Evolutionary conservation across 208 protist genomes (phyloP).

Genomic region (Naegleria lovaniensis): DNA sequence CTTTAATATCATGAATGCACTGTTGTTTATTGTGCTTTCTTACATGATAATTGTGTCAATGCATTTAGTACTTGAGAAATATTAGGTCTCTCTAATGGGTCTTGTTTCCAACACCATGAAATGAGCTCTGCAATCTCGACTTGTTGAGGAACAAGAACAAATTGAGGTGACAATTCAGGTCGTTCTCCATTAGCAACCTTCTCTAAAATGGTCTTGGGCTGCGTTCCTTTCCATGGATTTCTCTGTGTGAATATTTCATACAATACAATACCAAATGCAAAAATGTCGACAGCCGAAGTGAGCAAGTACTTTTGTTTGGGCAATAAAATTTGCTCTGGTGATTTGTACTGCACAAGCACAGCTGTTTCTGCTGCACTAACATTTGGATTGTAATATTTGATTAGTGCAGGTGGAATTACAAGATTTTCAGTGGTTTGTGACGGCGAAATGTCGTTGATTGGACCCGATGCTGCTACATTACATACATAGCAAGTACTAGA

Average conservation of each 20-base stretch:
- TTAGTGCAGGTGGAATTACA: background rate
- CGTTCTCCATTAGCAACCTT: background rate
- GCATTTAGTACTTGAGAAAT: background rate
- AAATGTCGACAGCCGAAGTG: background rate
- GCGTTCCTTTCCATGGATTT: background rate
- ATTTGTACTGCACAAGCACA: background rate
- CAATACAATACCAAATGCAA: background rate
- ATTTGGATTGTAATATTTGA: background rate
- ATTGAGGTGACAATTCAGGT: background rate
- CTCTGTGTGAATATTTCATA: constrained; percentile 8
- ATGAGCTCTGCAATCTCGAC: background rate
- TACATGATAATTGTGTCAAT: too few species aligned
- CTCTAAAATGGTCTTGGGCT: background rate
- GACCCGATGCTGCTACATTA: background rate
- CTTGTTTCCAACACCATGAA: background rate
- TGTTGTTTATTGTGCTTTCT: too few species aligned
- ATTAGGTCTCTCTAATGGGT: background rate
- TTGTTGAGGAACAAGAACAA: background rate
- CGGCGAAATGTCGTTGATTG: background rate
- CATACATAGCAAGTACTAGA: background rate
- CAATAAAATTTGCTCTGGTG: background rate
- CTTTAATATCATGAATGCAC: too few species aligned
- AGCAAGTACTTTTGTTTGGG: background rate
- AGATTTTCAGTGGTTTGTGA: background rate
- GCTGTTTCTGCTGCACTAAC: background rate